Evolutionary conservation across 495 filamentous ascomycete species (phyloP).

Genomic region (Penicillium steckii): DNA sequence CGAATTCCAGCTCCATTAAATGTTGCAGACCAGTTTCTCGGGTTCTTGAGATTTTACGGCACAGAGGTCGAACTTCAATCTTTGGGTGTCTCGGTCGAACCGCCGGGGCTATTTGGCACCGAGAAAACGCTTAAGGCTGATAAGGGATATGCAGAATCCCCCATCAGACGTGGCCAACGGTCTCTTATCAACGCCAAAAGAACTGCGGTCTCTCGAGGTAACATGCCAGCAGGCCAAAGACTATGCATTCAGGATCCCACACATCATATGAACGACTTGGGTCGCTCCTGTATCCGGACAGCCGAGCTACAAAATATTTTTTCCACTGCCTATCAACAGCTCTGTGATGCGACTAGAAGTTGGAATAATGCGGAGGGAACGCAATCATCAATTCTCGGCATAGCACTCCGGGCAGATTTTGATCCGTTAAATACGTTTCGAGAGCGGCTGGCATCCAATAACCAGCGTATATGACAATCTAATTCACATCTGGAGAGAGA

Average conservation of each 20-base stretch:
- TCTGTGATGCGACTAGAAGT: constrained; percentile 17
- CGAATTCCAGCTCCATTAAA: constrained; percentile 25
- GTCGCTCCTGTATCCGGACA: constrained; percentile 36
- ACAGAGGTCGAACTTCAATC: constrained; percentile 39
- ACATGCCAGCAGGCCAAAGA: constrained; percentile 22
- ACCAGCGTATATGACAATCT: no score
- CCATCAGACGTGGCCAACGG: constrained; percentile 37
- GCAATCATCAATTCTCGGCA: constrained; percentile 26
- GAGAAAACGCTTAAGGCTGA: constrained; percentile 8
- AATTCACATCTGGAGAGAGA: no score
- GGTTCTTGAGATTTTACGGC: constrained; percentile 51
- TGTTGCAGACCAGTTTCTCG: constrained; percentile 44
- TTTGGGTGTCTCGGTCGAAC: constrained; percentile 51
- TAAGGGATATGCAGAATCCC: constrained; percentile 18
- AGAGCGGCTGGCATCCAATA: constrained; percentile 3
- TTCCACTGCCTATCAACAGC: constrained; percentile 18
- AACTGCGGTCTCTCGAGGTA: constrained; percentile 29
- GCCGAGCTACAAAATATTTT: constrained; percentile 30
- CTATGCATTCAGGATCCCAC: constrained; percentile 63
- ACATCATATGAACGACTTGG: constrained; percentile 56
- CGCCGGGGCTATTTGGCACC: constrained; percentile 40
- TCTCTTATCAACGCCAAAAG: constrained; percentile 35
- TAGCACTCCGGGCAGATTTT: constrained; percentile 36
- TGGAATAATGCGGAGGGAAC: constrained; percentile 15
- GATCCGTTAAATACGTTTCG: constrained; percentile 26